Conservation (phyloP, 192 early-diverging fungal genomes). For the Jimgerdemannia lactiflua region DNA sequence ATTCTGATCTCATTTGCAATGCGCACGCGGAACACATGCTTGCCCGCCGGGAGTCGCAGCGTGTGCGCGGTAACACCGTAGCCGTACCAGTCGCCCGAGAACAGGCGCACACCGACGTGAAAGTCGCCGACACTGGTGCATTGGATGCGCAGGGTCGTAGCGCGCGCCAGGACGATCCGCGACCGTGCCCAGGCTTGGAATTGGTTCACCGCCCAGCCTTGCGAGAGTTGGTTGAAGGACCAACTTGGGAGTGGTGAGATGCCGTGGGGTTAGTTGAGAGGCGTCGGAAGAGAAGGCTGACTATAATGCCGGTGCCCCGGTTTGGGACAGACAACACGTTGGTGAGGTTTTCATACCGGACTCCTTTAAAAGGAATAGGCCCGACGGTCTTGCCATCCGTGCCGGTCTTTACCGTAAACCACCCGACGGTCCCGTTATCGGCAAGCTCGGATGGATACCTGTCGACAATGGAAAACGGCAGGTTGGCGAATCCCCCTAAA, state of each 20-base stretch:
- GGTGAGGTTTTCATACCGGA: background rate
- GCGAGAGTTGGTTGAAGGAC: constrained; percentile 54
- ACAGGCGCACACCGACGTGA: constrained; percentile 57
- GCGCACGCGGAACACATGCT: constrained; percentile 53
- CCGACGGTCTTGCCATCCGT: constrained; percentile 49
- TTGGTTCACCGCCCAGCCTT: constrained; percentile 56
- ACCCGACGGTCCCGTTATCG: constrained; percentile 52
- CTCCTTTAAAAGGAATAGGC: constrained; percentile 7
- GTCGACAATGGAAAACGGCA: constrained; percentile 43
- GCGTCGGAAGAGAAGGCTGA: no score
- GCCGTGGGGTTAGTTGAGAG: no score
- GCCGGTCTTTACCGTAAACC: constrained; percentile 42
- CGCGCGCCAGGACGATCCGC: constrained; percentile 16
- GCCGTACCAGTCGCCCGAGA: constrained; percentile 63
- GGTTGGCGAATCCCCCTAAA: constrained; percentile 60
- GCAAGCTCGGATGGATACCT: constrained; percentile 68
- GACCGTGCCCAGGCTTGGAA: constrained; percentile 49
- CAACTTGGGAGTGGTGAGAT: constrained; percentile 20
- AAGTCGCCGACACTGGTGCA: constrained; percentile 54
- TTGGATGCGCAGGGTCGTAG: constrained; percentile 34
- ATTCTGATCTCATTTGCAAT: constrained; percentile 66
- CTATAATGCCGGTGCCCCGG: no score
- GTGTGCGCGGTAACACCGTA: constrained; percentile 47
- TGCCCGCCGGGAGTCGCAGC: constrained; percentile 39
- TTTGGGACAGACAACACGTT: no score